A percentile compares a stretch with the other conserved stretches of the same genome.
Evolutionary conservation across 2,329 filamentous ascomycete species (phyloP).

Genomic region (Hymenoscyphus albidus): DNA sequence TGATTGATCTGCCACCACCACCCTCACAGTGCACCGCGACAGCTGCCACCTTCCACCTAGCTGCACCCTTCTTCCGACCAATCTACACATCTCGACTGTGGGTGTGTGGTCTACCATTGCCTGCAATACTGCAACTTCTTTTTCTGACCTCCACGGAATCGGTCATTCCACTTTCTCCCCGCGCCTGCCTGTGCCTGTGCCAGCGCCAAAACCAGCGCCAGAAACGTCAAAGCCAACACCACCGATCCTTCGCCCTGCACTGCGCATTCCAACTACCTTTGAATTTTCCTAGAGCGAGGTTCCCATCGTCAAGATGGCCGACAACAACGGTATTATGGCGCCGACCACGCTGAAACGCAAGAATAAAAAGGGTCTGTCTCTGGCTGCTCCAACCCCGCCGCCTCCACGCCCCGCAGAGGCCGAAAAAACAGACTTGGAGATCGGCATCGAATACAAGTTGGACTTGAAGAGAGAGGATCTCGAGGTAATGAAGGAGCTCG

Average conservation of each 20-base stretch:
- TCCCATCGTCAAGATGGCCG: constrained; percentile 45
- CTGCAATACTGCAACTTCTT: not conserved
- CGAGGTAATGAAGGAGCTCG: constrained; percentile 88
- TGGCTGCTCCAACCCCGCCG: constrained; percentile 75
- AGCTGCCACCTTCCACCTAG: not conserved
- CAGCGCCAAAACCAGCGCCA: constrained; percentile 3
- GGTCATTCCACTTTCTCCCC: constrained; percentile 3
- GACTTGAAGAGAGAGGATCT: constrained; percentile 90
- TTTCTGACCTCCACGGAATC: not conserved
- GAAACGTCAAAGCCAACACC: not conserved
- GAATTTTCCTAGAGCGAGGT: not conserved
- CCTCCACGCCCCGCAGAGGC: constrained; percentile 68
- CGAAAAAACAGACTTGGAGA: constrained; percentile 73
- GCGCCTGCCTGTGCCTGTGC: not conserved
- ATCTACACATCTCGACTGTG: not conserved
- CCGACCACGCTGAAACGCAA: constrained; percentile 94
- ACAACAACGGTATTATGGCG: constrained; percentile 50
- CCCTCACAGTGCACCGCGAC: not conserved
- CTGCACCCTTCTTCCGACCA: not conserved
- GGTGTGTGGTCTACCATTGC: not conserved
- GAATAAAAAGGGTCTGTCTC: constrained; percentile 93
- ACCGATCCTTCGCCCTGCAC: not conserved
- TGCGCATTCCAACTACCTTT: not conserved
- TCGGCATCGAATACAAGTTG: constrained; percentile 94
- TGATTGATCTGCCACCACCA: not conserved